Evolutionary conservation across 345 rosid genomes (phyloP).

Genomic region (Alliaria petiolata): DNA sequence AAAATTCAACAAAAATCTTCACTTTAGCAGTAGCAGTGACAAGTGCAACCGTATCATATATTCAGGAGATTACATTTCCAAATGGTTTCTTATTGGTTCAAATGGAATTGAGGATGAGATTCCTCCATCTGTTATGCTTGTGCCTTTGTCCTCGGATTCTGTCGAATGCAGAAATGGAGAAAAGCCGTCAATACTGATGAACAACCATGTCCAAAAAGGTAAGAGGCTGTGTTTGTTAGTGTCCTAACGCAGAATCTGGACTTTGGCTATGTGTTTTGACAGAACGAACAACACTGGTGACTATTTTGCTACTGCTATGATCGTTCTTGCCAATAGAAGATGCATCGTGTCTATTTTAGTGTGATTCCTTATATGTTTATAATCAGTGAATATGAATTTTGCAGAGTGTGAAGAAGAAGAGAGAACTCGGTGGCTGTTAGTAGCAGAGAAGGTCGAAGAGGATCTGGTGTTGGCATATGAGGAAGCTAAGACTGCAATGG

Average conservation of each 20-base stretch:
- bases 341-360: neutral
- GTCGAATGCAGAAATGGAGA: constrained; percentile 28
- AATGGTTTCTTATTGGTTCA: constrained; percentile 50
- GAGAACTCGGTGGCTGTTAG: constrained; percentile 35
- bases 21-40: constrained; percentile 6
- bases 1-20: constrained; percentile 32
- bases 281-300: neutral
- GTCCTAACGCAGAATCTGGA: neutral
- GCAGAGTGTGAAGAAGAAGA: constrained; percentile 22
- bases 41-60: constrained; percentile 30
- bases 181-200: constrained; percentile 40
- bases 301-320: neutral
- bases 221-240: neutral
- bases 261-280: neutral
- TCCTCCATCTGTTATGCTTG: constrained; percentile 35
- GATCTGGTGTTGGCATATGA: constrained; percentile 45
- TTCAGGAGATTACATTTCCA: constrained; percentile 31
- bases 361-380: neutral
- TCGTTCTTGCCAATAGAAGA: neutral
- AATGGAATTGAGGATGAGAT: constrained; percentile 27
- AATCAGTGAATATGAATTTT: constrained; percentile 3
- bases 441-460: constrained; percentile 47
- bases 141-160: constrained; percentile 36
- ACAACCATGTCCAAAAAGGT: constrained; percentile 7
- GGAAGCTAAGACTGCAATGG: constrained; percentile 27